Evolutionary conservation across 176 grass and related monocot genomes (phyloP).

Genomic region (Phoenix roebelenii): DNA sequence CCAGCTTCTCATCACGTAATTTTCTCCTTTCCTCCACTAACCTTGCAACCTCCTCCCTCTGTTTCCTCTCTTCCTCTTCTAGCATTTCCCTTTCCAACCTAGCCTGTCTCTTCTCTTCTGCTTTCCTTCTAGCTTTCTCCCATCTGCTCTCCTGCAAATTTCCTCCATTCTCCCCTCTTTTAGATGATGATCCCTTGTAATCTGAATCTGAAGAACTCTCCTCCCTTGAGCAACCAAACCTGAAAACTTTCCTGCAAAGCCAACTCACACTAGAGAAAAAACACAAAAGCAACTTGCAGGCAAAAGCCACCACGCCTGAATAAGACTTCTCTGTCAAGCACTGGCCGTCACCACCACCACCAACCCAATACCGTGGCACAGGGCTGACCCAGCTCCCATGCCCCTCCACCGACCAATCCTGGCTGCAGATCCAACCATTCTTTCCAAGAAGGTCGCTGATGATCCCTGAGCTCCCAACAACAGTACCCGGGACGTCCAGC

Average conservation of each 20-base stretch:
- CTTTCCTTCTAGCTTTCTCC: conserved; percentile 77
- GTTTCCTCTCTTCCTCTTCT: conserved; percentile 96
- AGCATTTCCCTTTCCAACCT: conserved; percentile 88
- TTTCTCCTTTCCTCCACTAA: conserved; percentile 84
- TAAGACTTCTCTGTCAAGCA: conserved; percentile 31
- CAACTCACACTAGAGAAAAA: conserved; percentile 29
- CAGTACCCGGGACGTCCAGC: conserved; percentile 39
- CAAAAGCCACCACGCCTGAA: conserved; percentile 25
- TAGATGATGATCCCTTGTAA: conserved; percentile 29
- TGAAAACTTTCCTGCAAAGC: conserved; percentile 50
- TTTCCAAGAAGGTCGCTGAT: conserved; percentile 18
- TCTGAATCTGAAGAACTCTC: conserved; percentile 20
- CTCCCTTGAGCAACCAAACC: conserved; percentile 37
- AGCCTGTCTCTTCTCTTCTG: conserved; percentile 76
- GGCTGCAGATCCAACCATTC: conserved; percentile 57
- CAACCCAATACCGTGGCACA: conserved; percentile 29
- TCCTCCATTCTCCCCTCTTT: conserved; percentile 49
- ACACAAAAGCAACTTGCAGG: conserved; percentile 26
- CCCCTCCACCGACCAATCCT: conserved; percentile 40
- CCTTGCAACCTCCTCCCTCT: conserved; percentile 77
- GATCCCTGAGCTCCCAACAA: conserved; percentile 6
- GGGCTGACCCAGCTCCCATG: conserved; percentile 24
- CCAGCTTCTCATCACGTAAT: conserved; percentile 76
- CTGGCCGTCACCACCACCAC: conserved; percentile 19
- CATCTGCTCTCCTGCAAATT: conserved; percentile 61